Evolutionary conservation across 2,329 filamentous ascomycete species (phyloP).

Genomic region (Remersonia thermophila): DNA sequence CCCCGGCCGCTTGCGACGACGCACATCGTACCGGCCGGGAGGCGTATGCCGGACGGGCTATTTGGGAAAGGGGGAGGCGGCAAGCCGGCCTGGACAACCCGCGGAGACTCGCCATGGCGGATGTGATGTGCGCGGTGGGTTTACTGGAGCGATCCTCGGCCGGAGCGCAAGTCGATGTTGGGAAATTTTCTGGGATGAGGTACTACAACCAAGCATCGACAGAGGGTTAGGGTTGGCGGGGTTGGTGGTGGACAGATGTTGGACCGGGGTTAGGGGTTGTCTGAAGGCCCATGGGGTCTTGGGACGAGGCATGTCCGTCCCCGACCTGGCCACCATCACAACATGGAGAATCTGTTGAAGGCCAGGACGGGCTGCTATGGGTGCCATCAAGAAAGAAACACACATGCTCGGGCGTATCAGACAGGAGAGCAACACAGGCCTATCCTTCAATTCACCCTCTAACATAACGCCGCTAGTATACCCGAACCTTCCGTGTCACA

Average conservation of each 20-base stretch:
- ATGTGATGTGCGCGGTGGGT: slow-evolving; percentile 2
- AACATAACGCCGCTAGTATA: no score
- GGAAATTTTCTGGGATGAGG: slow-evolving; percentile 12
- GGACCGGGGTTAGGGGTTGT: not conserved
- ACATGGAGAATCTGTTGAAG: no score
- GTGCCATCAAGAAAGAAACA: no score
- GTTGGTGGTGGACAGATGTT: slow-evolving; percentile 2
- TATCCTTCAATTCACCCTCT: no score
- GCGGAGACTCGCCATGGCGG: slow-evolving; percentile 17
- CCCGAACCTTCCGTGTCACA: no score
- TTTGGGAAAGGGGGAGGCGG: slow-evolving; percentile 15
- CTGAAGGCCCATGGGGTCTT: no score
- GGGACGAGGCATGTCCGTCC: no score
- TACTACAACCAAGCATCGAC: slow-evolving; percentile 1
- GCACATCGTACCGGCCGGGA: slow-evolving; percentile 28
- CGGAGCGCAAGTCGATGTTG: slow-evolving; percentile 9
- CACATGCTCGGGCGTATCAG: no score
- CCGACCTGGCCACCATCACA: no score
- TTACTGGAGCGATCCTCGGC: slow-evolving; percentile 4
- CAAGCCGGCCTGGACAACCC: slow-evolving; percentile 15
- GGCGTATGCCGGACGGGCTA: slow-evolving; percentile 12
- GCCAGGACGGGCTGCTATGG: no score
- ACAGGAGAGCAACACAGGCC: no score
- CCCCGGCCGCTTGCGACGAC: slow-evolving; percentile 32
- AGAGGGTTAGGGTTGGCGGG: slow-evolving; percentile 8